Conservation (phyloP, 805 yeast genomes). For the Yamadazyma paraphyllophila region DNA sequence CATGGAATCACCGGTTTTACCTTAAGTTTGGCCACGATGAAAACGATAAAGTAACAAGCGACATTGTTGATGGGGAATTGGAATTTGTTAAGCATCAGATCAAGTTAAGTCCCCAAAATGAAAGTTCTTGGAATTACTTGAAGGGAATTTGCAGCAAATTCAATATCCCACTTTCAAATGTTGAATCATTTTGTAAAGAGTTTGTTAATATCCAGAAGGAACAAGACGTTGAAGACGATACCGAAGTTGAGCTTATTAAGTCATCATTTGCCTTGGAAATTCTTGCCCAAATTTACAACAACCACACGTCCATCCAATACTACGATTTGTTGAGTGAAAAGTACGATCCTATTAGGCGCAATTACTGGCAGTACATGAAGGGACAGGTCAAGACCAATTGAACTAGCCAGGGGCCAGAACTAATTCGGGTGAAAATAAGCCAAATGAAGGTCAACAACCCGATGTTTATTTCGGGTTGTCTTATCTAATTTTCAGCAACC, state of each 20-base stretch:
- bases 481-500: too few relatives aligned
- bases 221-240: conserved; percentile 13
- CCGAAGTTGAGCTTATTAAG: conserved; percentile 22
- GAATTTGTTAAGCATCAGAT: conserved; percentile 51
- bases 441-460: too few relatives aligned
- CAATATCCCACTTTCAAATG: conserved; percentile 26
- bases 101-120: conserved; percentile 69
- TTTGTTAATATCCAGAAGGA: conserved; percentile 34
- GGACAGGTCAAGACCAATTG: not conserved
- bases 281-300: conserved; percentile 49
- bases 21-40: conserved; percentile 28
- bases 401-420: too few relatives aligned
- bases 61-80: conserved; percentile 44
- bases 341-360: conserved; percentile 61
- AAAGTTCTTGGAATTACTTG: conserved; percentile 83
- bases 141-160: conserved; percentile 48
- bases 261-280: conserved; percentile 67
- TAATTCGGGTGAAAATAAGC: too few relatives aligned
- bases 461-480: too few relatives aligned
- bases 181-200: conserved; percentile 45
- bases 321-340: conserved; percentile 50
- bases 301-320: conserved; percentile 38
- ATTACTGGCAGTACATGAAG: conserved; percentile 58
- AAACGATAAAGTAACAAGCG: conserved; percentile 11
- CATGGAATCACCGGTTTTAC: conserved; percentile 86